Conservation (phyloP, 345 rosid genomes). For the Theobroma cacao region DNA sequence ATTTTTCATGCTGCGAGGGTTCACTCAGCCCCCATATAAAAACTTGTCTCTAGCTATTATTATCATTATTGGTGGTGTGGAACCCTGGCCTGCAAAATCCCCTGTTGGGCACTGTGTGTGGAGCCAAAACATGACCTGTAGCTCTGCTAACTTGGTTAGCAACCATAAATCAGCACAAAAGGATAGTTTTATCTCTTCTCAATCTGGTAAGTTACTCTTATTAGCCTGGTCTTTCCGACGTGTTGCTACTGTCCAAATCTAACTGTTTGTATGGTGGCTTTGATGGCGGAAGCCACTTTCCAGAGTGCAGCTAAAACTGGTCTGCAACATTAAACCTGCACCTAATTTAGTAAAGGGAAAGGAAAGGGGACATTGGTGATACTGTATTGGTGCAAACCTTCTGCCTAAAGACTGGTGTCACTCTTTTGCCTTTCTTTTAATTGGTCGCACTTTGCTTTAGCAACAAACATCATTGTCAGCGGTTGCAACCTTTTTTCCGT, state of each 20-base stretch:
- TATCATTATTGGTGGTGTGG: neutral
- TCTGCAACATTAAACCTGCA: neutral
- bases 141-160: neutral
- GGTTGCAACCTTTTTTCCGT: no score
- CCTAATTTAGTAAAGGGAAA: neutral
- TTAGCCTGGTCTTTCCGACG: neutral
- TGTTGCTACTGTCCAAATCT: neutral
- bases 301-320: neutral
- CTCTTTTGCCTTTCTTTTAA: neutral
- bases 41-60: neutral
- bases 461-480: neutral
- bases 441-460: neutral
- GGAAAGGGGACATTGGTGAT: neutral
- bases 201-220: neutral
- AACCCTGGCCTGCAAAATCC: neutral
- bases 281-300: neutral
- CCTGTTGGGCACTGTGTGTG: no score
- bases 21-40: neutral
- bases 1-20: neutral
- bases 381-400: neutral
- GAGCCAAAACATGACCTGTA: neutral
- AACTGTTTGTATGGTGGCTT: neutral
- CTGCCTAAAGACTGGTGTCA: neutral
- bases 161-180: neutral
- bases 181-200: neutral